Base-by-base conservation (phyloP, 306 rosid species). In the Castanospermum australe region DNA sequence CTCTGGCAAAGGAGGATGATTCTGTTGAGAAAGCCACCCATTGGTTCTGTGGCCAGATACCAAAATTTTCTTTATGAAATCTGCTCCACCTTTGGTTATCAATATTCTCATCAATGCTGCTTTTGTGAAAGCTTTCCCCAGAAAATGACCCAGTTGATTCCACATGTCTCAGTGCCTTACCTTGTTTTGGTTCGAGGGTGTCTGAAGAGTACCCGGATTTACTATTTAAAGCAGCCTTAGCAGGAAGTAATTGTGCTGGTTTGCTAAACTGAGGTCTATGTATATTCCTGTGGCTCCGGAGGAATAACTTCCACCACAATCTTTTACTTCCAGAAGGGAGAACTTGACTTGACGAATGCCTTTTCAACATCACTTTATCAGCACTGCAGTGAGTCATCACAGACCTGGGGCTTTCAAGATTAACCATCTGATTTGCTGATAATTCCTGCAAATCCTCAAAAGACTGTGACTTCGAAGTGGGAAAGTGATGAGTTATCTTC, bases 261-360 rank as follows among this genome's bases (percentile, higher is more conserved):
- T 81, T 84, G 77, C 47, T 55, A 15, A 73, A 69, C 84, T 21
- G 32, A 41, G 94, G 71, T 54, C 47, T 85, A 67, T 93, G 97
- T 79, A 90, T 71, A 75, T 96, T 96, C 81, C 97, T 88, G 84
- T 93, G 98, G 90, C 97, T 96, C 99, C 98, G 91, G 50, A 96
- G 89, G 87, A 96, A 91, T 89, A 96, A 72, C 83, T 93, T 90
- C 99, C 99, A 93, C 99, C 99, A 93, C 80, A 91, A 63, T 61
- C 73, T 90, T 82, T 87, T 89, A 41, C 97, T 91, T 75, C 96
- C 83, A 17, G 98, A 96, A 84, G 99, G 99, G 30, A 96, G 96
- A 79, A 96, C 91, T 86, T 96, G 99, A 85, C 99, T 93, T 8
- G 97, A 96, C 8, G 98, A 96, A 69, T 65, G 92, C 88, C 80